phyloP scores from a whole-genome alignment of 164 flowering plant species.

The Hamamelis virginiana region DNA sequence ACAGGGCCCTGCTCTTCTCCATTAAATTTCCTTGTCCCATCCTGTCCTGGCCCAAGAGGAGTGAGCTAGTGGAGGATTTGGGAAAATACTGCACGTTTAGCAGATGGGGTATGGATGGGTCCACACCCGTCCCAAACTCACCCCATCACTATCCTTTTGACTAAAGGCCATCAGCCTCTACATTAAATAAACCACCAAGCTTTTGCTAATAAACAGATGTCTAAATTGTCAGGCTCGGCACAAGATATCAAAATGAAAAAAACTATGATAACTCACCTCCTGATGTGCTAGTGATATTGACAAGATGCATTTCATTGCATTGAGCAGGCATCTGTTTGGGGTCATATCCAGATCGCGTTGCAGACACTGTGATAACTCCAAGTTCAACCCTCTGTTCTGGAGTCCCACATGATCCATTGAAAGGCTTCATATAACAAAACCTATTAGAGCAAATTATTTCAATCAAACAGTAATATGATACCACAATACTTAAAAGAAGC shows the following conservation, averaged over 20 bases:
- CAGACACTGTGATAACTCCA: conserved; percentile 45
- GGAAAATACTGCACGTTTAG: too few relatives aligned
- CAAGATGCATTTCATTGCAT: not conserved
- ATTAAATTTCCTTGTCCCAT: too few relatives aligned
- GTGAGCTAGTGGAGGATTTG: too few relatives aligned
- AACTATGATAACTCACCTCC: conserved; percentile 5
- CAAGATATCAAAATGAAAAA: not conserved
- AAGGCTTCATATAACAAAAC: conserved; percentile 61
- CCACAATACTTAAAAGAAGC: not conserved
- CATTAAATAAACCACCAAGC: too few relatives aligned
- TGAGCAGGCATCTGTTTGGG: conserved; percentile 1
- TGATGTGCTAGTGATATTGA: not conserved
- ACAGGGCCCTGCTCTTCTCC: too few relatives aligned
- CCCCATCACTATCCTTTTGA: too few relatives aligned
- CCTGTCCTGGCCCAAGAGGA: too few relatives aligned
- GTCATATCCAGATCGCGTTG: conserved; percentile 31
- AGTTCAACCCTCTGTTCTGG: conserved; percentile 38
- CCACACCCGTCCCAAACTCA: too few relatives aligned
- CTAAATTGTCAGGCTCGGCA: too few relatives aligned
- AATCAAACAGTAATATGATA: not conserved
- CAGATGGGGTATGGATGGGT: too few relatives aligned
- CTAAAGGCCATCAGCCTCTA: too few relatives aligned
- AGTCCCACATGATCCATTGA: conserved; percentile 36
- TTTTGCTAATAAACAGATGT: too few relatives aligned
- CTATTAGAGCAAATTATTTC: conserved; percentile 20